Base-by-base conservation (phyloP, 495 filamentous ascomycete species). In the Penicillium goetzii region DNA sequence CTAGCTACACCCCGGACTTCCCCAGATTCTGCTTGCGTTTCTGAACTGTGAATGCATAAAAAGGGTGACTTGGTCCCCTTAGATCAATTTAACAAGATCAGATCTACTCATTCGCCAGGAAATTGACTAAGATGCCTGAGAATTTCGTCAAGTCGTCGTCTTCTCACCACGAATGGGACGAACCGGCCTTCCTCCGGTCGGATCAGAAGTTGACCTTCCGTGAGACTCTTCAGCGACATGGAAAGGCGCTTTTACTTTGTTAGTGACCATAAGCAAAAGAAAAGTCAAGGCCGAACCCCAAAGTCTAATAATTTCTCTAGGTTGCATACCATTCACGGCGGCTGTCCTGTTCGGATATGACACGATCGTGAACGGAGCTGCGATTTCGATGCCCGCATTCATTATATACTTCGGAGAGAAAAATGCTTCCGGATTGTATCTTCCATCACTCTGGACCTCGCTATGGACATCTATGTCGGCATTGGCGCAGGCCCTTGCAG, bases 371-470 rank as follows among this genome's bases (percentile, higher is more conserved):
- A 74, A 74, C 53, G 57, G 59, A 3, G 67, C 69, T 19, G 68
- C 62, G 0, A 56, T 72, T 9, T 65, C 67, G 6, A 65, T 74
- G 64, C 72, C 72, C 15, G 63, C 69, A 8, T 74, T 74, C 43
- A 59, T 69, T 12, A 28, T 74, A 8, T 74, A 71, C 30, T 74
- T 70, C 38, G 72, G 69, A 6, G 63, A 62, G 17, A 41, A 56
- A 23, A 45, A 70, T 56, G 26, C 65, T 19, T 53, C 66, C 9
- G 49, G 49, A 0, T 25, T 62, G 11, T 74, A 72, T 58, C 55
- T 74, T 12, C 61, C 65, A 28, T 72, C 69, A 2, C 62, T 72
- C 17, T 74, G 72, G 72, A 74, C 72, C n/a, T 62, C 69, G 4
- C 51, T 74, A 3, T 74, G 69, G 67, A 61, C 60, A 3, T 72